phyloP scores from a whole-genome alignment of 257 asterid species.

The Schizonepeta tenuifolia region DNA sequence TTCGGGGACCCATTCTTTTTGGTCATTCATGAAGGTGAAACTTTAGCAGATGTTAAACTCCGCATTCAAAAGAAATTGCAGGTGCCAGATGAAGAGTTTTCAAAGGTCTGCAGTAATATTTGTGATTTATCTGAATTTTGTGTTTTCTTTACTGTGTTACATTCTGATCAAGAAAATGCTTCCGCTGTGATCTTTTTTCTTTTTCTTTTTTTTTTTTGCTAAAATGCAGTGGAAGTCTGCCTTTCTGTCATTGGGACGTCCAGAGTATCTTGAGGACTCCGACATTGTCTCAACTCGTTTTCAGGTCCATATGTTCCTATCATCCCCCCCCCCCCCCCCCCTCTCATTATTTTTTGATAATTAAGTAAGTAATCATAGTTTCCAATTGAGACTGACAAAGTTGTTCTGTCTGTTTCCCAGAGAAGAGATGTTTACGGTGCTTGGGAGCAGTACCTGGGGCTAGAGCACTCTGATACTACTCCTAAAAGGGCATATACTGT shows the following conservation, averaged over 20 bases:
- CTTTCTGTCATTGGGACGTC: slow-evolving; percentile 88
- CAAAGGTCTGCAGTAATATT: slow-evolving; percentile 55
- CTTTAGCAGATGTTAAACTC: slow-evolving; percentile 73
- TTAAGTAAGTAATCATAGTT: background rate
- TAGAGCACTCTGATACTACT: slow-evolving; percentile 90
- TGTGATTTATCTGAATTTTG: background rate
- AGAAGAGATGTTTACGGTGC: slow-evolving; percentile 95
- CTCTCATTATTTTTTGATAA: background rate
- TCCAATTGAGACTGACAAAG: slow-evolving; percentile 17
- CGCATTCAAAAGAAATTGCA: slow-evolving; percentile 91
- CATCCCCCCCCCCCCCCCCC: background rate
- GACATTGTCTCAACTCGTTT: slow-evolving; percentile 82
- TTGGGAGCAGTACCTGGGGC: slow-evolving; percentile 98
- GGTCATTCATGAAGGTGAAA: slow-evolving; percentile 91
- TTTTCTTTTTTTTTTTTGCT: background rate
- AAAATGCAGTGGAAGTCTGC: slow-evolving; percentile 92
- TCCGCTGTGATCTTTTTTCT: background rate
- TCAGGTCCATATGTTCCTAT: slow-evolving; percentile 52
- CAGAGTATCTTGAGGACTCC: slow-evolving; percentile 89
- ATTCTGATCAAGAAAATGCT: slow-evolving; percentile 18
- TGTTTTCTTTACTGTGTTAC: background rate
- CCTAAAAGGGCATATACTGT: slow-evolving; percentile 77
- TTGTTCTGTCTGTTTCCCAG: slow-evolving; percentile 43
- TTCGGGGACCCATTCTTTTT: slow-evolving; percentile 96
- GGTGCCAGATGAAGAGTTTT: slow-evolving; percentile 88